A percentile compares a stretch with the other conserved stretches of the same genome.
These are phyloP conservation scores for Gastrolobium villosum DNA, from an alignment of 306 rosid genomes.

Conservation along the genomic window DNA sequence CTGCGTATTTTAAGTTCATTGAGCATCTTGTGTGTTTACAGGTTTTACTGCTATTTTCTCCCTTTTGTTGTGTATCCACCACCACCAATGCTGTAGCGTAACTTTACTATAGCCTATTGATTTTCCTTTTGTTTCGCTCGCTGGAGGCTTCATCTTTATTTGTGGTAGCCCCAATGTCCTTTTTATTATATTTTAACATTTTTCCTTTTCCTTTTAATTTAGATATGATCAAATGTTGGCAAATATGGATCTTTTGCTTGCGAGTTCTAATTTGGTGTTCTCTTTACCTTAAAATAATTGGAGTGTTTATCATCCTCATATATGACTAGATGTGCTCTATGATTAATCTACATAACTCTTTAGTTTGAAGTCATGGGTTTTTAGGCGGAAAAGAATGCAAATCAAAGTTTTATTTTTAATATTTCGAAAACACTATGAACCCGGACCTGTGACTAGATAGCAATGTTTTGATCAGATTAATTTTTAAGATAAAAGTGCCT, in stretches of 20 bases:
- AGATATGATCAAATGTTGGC: not conserved
- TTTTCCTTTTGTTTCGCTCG: not conserved
- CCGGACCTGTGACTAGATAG: too few species aligned
- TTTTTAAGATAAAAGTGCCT: too few species aligned
- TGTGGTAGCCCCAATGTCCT: not conserved
- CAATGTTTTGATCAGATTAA: too few species aligned
- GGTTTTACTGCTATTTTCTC: not conserved
- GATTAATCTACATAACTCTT: not conserved
- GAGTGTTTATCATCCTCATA: not conserved
- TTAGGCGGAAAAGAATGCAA: not conserved
- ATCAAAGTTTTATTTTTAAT: not conserved
- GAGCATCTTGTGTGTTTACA: not conserved
- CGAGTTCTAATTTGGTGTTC: not conserved
- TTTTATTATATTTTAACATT: not conserved
- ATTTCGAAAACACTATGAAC: too few species aligned
- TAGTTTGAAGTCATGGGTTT: not conserved
- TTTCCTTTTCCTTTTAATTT: not conserved
- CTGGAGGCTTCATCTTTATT: not conserved
- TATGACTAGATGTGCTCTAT: not conserved
- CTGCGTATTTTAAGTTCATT: constrained; percentile 5
- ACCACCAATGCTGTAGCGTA: not conserved
- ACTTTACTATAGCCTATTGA: not conserved
- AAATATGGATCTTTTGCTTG: not conserved
- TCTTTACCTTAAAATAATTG: not conserved
- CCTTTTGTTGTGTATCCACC: not conserved